phyloP scores from a whole-genome alignment of 129 eudicot genomes.

The Artemisia argyi region DNA sequence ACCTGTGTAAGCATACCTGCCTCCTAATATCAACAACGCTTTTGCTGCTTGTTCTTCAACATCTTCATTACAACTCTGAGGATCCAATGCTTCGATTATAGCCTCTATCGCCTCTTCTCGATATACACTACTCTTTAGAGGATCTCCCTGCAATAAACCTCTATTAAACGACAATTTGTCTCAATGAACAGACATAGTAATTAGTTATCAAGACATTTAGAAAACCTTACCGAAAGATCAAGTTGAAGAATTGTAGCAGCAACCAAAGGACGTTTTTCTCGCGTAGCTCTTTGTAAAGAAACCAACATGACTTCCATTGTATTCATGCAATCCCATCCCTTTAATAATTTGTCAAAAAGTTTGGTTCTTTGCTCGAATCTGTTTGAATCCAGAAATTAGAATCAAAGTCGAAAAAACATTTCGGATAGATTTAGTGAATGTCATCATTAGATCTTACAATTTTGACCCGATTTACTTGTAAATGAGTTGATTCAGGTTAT shows the following conservation, averaged over 20 bases:
- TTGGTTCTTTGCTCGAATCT: constrained; percentile 53
- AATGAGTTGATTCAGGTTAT: not conserved
- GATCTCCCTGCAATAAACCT: constrained; percentile 76
- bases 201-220: constrained; percentile 2
- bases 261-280: constrained; percentile 57
- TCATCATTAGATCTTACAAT: not conserved
- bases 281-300: constrained; percentile 58
- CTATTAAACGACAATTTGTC: constrained; percentile 26
- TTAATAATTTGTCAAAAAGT: constrained; percentile 39
- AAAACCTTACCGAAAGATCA: constrained; percentile 65
- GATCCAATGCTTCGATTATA: constrained; percentile 49
- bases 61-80: constrained; percentile 42
- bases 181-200: constrained; percentile 6
- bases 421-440: not conserved
- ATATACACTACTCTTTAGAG: constrained; percentile 57
- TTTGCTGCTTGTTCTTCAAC: constrained; percentile 60
- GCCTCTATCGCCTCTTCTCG: constrained; percentile 79
- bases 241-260: constrained; percentile 73
- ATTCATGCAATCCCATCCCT: constrained; percentile 67
- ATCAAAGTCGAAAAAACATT: constrained; percentile 8
- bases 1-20: constrained; percentile 66
- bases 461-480: not conserved
- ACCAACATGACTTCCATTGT: constrained; percentile 58
- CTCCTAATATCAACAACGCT: constrained; percentile 62
- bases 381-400: constrained; percentile 20